Conservation (phyloP, 768 basidiomycete species). For the Nidularia sp. region DNA sequence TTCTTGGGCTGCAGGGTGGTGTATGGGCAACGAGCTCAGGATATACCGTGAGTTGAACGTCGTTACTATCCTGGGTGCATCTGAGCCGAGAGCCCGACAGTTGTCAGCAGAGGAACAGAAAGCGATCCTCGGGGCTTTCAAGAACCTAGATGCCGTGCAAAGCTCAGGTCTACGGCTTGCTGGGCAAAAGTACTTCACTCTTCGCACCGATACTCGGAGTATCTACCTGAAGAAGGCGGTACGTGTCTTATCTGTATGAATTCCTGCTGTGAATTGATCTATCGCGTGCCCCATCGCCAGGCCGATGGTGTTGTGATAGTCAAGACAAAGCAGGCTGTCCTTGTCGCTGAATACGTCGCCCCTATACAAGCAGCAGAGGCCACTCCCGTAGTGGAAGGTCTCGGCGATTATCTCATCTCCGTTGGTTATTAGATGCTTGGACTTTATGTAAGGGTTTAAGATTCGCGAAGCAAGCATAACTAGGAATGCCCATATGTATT, state of each 20-base stretch:
- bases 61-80: conserved; percentile 2
- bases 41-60: conserved; percentile 43
- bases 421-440: conserved; percentile 41
- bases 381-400: conserved; percentile 56
- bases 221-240: conserved; percentile 80
- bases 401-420: conserved; percentile 77
- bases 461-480: no score
- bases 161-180: conserved; percentile 60
- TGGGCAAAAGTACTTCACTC: conserved; percentile 73
- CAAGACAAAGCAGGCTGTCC: conserved; percentile 81
- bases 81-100: conserved; percentile 27
- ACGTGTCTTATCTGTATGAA: conserved; percentile 19
- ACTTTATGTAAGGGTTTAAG: no score
- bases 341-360: conserved; percentile 70
- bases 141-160: conserved; percentile 32
- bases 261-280: background rate
- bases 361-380: conserved; percentile 67
- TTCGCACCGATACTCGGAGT: conserved; percentile 43
- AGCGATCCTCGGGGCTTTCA: conserved; percentile 46
- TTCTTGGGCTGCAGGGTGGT: conserved; percentile 69
- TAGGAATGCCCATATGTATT: no score
- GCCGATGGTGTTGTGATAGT: conserved; percentile 70
- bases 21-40: conserved; percentile 68
- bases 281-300: conserved; percentile 29
- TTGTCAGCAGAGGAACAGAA: conserved; percentile 63